A percentile compares a stretch with the other conserved stretches of the same genome.
Evolutionary conservation across 805 yeast species (phyloP).

Genomic region (Pichia insulana): DNA sequence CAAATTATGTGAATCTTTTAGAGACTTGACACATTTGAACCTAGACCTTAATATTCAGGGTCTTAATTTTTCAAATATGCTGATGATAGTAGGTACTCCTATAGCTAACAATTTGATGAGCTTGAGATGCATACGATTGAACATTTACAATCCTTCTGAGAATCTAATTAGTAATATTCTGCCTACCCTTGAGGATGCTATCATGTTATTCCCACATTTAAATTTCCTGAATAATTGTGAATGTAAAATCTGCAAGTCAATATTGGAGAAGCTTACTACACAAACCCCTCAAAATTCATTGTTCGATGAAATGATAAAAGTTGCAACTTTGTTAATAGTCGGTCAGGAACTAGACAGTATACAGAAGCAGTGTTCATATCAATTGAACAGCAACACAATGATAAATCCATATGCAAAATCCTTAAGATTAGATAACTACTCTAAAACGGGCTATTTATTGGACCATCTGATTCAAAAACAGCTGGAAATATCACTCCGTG

Average conservation of each 20-base stretch:
- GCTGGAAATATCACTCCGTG: conserved; percentile 16
- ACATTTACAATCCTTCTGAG: conserved; percentile 24
- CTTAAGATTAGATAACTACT: conserved; percentile 10
- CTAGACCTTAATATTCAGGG: conserved; percentile 23
- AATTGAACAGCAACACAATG: conserved; percentile 7
- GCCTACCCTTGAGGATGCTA: conserved; percentile 24
- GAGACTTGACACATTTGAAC: conserved; percentile 14
- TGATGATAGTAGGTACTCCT: conserved; percentile 28
- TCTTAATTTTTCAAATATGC: conserved; percentile 23
- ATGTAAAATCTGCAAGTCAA: conserved; percentile 18
- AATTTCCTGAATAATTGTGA: conserved; percentile 21
- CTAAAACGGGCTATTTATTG: conserved; percentile 19
- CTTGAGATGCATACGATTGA: conserved; percentile 21
- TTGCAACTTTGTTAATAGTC: conserved; percentile 25
- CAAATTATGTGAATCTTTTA: conserved; percentile 23
- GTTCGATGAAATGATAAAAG: conserved; percentile 22
- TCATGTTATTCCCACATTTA: conserved; percentile 22
- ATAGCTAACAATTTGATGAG: conserved; percentile 19
- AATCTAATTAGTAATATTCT: conserved; percentile 23
- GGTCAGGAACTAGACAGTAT: conserved; percentile 24
- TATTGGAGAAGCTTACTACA: conserved; percentile 7
- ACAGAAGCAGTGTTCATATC: conserved; percentile 12
- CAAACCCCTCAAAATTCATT: conserved; percentile 3
- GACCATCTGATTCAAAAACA: conserved; percentile 24
- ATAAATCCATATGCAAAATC: conserved; percentile 14